Percentiles rank a stretch among this genome's conserved stretches.
Conservation (phyloP, 2,329 filamentous ascomycete genomes). For the Cadophora sp. region DNA sequence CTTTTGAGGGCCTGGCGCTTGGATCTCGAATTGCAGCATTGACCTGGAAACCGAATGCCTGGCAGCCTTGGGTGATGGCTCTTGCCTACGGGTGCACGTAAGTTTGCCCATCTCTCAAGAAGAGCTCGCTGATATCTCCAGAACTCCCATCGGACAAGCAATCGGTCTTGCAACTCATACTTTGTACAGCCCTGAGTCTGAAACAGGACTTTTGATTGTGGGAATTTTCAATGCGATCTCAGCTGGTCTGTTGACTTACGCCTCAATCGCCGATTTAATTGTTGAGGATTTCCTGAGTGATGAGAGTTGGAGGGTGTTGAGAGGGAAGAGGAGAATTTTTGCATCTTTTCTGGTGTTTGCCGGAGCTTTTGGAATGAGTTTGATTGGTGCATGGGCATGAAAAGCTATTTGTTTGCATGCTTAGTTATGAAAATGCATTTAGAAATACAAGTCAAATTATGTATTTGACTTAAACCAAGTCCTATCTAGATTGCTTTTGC, state of each 20-base stretch:
- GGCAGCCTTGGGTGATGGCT: constrained; percentile 23
- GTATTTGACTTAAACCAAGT: too few relatives aligned
- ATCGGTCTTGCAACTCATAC: constrained; percentile 20
- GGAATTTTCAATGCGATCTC: constrained; percentile 25
- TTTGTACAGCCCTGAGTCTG: constrained; percentile 17
- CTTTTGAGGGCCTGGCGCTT: constrained; percentile 22
- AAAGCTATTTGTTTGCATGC: background rate
- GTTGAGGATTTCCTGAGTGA: constrained; percentile 24
- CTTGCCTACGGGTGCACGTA: constrained; percentile 24
- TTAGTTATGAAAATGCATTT: too few relatives aligned
- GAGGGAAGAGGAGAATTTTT: constrained; percentile 8
- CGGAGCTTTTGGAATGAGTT: constrained; percentile 18
- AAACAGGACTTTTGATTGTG: constrained; percentile 14
- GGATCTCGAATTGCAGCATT: constrained; percentile 21
- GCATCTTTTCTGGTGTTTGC: constrained; percentile 16
- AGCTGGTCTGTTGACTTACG: constrained; percentile 18
- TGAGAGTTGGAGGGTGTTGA: constrained; percentile 18
- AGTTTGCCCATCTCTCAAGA: background rate
- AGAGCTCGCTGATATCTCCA: background rate
- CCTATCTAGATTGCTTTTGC: too few relatives aligned
- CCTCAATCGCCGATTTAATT: constrained; percentile 18
- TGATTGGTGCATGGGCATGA: constrained; percentile 22
- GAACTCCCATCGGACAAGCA: constrained; percentile 21
- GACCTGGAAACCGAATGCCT: constrained; percentile 17
- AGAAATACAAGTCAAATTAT: too few relatives aligned